Evolutionary conservation across 2,329 filamentous ascomycete genomes (phyloP).

Genomic region (Thielaviopsis populi): DNA sequence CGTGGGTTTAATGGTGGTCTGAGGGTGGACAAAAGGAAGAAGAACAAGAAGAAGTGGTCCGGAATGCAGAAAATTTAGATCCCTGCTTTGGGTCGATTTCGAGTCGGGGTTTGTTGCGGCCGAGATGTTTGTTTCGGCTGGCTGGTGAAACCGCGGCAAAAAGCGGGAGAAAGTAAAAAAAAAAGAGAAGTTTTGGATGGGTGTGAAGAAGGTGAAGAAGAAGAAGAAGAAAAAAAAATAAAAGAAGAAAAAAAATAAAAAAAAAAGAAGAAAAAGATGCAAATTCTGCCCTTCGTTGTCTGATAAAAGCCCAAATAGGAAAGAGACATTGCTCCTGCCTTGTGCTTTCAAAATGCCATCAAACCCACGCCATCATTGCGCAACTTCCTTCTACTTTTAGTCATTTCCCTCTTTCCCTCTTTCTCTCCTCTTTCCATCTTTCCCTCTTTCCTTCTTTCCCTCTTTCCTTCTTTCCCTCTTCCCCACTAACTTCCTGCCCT

Average conservation of each 20-base stretch:
- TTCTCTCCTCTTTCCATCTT: neutral
- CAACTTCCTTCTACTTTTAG: neutral
- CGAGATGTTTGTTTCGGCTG: neutral
- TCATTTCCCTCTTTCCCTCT: neutral
- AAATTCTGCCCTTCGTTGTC: neutral
- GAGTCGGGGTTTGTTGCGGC: neutral
- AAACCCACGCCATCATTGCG: neutral
- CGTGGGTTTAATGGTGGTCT: neutral
- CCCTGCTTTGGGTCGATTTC: neutral
- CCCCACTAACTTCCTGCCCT: neutral
- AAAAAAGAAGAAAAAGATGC: neutral
- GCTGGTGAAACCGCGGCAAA: neutral
- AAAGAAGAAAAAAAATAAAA: neutral
- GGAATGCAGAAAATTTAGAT: neutral
- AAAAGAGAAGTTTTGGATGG: neutral
- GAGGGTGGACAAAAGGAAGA: conserved; percentile 4
- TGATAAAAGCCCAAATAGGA: neutral
- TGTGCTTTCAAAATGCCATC: neutral
- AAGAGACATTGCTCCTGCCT: neutral
- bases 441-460: neutral
- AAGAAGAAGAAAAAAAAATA: neutral
- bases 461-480: neutral
- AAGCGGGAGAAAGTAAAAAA: neutral
- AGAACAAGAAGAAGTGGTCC: conserved; percentile 2
- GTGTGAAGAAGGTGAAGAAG: neutral